Evolutionary conservation across 2,329 filamentous ascomycete genomes (phyloP).

Genomic region (Zasmidium angulare): DNA sequence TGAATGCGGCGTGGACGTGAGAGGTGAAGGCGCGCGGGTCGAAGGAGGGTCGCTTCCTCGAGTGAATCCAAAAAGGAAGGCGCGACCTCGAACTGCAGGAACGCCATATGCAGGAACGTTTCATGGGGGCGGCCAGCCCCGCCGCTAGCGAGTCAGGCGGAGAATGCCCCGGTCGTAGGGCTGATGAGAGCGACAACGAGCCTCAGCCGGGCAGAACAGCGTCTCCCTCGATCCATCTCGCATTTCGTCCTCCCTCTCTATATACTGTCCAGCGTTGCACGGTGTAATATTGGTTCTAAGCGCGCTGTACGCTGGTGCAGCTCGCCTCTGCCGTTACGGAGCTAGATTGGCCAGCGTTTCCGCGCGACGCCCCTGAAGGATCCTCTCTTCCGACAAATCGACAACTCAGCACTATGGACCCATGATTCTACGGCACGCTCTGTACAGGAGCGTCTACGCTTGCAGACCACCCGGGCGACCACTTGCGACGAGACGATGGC

Average conservation of each 20-base stretch:
- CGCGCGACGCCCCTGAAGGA: conserved; percentile 4
- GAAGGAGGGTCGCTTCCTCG: conserved; percentile 1
- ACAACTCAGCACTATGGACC: conserved; percentile 20
- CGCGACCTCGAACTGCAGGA: conserved; percentile 6
- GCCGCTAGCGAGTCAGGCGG: not conserved
- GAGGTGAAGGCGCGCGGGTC: not conserved
- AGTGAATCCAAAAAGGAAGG: conserved; percentile 5
- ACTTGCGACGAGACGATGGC: conserved; percentile 22
- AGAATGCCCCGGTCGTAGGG: not conserved
- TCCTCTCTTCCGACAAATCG: conserved; percentile 11
- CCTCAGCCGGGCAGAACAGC: not conserved
- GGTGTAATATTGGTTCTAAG: not conserved
- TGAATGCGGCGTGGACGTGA: not conserved
- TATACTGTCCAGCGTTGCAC: not conserved
- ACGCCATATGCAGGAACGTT: not conserved
- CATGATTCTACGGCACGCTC: conserved; percentile 29
- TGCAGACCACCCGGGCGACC: conserved; percentile 5
- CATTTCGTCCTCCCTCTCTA: not conserved
- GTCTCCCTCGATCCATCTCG: not conserved
- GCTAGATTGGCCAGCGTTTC: not conserved
- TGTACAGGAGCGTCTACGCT: conserved; percentile 23
- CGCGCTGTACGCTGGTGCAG: not conserved
- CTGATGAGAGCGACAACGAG: not conserved
- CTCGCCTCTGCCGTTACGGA: not conserved
- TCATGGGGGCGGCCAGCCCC: too few species aligned